phyloP scores from a whole-genome alignment of 2,329 filamentous ascomycete species.

The Penicillium expansum region DNA sequence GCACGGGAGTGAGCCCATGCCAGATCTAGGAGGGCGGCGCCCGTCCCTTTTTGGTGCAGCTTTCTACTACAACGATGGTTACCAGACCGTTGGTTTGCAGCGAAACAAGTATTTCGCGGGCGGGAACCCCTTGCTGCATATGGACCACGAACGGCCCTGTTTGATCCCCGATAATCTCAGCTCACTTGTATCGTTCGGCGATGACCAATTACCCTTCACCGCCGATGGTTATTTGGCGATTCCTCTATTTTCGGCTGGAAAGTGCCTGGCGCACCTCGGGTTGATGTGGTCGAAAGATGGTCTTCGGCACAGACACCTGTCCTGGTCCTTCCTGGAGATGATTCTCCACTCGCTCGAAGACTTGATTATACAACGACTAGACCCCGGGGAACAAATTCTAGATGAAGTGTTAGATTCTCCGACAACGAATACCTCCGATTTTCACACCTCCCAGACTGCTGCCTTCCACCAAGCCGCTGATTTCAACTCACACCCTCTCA shows the following conservation, averaged over 20 bases:
- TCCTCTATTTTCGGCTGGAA: conserved; percentile 63
- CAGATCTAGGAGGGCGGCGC: conserved; percentile 58
- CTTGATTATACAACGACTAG: conserved; percentile 59
- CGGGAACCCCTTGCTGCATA: conserved; percentile 63
- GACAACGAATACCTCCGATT: conserved; percentile 18
- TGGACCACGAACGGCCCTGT: conserved; percentile 70
- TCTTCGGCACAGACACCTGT: conserved; percentile 53
- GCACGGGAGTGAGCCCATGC: conserved; percentile 59
- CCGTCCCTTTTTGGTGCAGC: conserved; percentile 64
- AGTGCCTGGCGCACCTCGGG: conserved; percentile 69
- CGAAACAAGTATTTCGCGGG: conserved; percentile 64
- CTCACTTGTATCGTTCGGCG: conserved; percentile 59
- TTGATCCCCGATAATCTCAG: conserved; percentile 62
- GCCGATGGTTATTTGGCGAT: conserved; percentile 67
- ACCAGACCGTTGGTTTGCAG: conserved; percentile 52
- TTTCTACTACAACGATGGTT: conserved; percentile 64
- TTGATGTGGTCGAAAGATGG: conserved; percentile 67
- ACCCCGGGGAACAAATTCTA: background rate
- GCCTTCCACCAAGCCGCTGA: conserved; percentile 57
- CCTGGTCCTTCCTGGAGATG: conserved; percentile 67
- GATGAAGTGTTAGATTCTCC: background rate
- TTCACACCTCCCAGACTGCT: conserved; percentile 38
- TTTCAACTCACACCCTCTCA: conserved; percentile 60
- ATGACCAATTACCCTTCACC: conserved; percentile 57
- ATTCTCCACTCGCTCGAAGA: conserved; percentile 68